These are phyloP conservation scores for Rhododendron molle DNA, from an alignment of 148 eudicot species.

Conservation along the genomic window DNA sequence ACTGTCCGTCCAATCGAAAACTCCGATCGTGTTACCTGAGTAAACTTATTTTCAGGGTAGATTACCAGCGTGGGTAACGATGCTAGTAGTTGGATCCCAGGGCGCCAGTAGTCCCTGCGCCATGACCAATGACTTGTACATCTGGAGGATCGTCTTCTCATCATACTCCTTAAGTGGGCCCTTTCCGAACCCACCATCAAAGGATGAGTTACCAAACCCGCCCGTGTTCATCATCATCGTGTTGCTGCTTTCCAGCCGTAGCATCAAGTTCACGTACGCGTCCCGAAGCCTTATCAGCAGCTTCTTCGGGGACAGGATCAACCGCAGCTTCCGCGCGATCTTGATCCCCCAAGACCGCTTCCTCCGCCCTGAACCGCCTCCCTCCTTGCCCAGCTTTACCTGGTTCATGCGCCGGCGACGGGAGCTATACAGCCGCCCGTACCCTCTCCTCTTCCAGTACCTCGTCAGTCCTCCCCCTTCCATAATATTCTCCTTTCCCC, in stretches of 20 bases:
- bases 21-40: neutral
- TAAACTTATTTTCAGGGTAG: neutral
- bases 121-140: slow-evolving; percentile 56
- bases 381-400: slow-evolving; percentile 9
- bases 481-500: slow-evolving; percentile 25
- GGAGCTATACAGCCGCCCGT: slow-evolving; percentile 32
- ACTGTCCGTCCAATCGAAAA: no score
- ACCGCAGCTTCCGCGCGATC: slow-evolving; percentile 33
- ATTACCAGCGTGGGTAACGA: slow-evolving; percentile 2
- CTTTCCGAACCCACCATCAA: slow-evolving; percentile 22
- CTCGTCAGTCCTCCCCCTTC: slow-evolving; percentile 44
- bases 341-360: slow-evolving; percentile 49
- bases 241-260: slow-evolving; percentile 38
- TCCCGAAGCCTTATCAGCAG: slow-evolving; percentile 51
- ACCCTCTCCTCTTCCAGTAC: slow-evolving; percentile 52
- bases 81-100: slow-evolving; percentile 19
- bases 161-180: slow-evolving; percentile 67
- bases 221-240: slow-evolving; percentile 1
- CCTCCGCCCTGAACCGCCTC: slow-evolving; percentile 4
- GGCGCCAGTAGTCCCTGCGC: slow-evolving; percentile 53
- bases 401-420: slow-evolving; percentile 11
- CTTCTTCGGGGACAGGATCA: slow-evolving; percentile 50
- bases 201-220: slow-evolving; percentile 21
- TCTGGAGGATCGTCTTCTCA: slow-evolving; percentile 66
- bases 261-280: slow-evolving; percentile 75